These are phyloP conservation scores for Chytriomyces sp. DNA, from an alignment of 192 early-diverging fungal species.

Conservation along the genomic window DNA sequence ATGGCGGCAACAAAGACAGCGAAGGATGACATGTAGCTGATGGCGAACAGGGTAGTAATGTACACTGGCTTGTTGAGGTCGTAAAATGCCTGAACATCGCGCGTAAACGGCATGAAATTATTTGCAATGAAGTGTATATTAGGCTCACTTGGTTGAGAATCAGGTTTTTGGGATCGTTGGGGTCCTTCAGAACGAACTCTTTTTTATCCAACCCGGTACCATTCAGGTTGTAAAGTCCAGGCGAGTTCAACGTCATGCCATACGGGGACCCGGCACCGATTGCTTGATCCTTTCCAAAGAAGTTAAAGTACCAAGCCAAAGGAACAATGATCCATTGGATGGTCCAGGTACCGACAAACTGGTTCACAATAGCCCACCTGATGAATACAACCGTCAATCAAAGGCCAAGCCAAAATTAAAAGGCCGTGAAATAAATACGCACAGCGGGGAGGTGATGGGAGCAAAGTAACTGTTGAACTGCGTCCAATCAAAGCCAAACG, in stretches of 20 bases:
- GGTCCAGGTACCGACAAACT: slow-evolving; percentile 72
- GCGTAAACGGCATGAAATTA: too few relatives aligned
- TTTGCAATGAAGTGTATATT: too few relatives aligned
- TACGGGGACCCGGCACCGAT: not conserved
- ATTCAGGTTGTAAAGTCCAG: not conserved
- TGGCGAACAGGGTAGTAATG: slow-evolving; percentile 30
- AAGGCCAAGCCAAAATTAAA: too few relatives aligned
- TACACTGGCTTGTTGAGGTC: slow-evolving; percentile 8
- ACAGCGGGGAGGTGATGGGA: slow-evolving; percentile 1
- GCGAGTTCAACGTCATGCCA: not conserved
- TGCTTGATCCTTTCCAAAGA: not conserved
- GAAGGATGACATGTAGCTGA: slow-evolving; percentile 37
- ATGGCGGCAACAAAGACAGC: slow-evolving; percentile 59
- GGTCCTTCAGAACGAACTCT: not conserved
- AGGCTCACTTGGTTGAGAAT: slow-evolving; percentile 21
- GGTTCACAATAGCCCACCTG: slow-evolving; percentile 69
- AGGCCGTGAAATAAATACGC: too few relatives aligned
- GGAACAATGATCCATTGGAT: slow-evolving; percentile 77
- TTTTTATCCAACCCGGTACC: not conserved
- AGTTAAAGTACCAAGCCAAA: slow-evolving; percentile 2
- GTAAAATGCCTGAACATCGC: slow-evolving; percentile 15
- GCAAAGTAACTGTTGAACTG: not conserved
- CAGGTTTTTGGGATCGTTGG: not conserved
- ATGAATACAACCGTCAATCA: too few relatives aligned
- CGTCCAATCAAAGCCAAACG: slow-evolving; percentile 16